Evolutionary conservation across 2,329 filamentous ascomycete species (phyloP), one percentile per base, ranked within the genome.

Genomic region (Aspergillus viridinutans): DNA sequence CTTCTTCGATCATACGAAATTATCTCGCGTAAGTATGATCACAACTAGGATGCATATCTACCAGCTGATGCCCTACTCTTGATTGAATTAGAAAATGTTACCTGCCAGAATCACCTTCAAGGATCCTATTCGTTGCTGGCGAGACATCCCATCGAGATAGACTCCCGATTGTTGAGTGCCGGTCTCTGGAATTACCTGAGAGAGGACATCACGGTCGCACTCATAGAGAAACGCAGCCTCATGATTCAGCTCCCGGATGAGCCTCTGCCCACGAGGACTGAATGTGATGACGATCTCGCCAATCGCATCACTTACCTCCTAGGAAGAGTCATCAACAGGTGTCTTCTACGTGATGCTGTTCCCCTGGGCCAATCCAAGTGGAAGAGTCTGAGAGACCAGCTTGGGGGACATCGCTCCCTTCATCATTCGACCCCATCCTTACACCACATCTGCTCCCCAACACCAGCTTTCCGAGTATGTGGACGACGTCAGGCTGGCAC

Each of bases 141-240:
- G 1, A 64, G 68, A 4, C 64, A 67, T 7, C 49, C 64, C 35
- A 53, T 66, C 3, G 58, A 65, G 0, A 43, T 64, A 1, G 61
- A 64, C 0, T 57, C 65, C 2, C 69, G 69, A 0, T 61, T 81
- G 0, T 59, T 74, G 1, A 69, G 69, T 3, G 74, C 78, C 1
- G 79, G 79, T 0, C 78, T 79, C 54, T 82, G 79, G 80, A 82
- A 82, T 57, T 81, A 81, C 53, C 70, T 82, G 0, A 73, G 80
- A 1, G 79, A 82, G 62, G 79, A 82, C 40, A 81, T 82, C n/a
- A 81, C 80, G 0, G 79, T 81, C n/a, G 78, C 78, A n/a, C 62
- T 82, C 0, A 80, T 78, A 43, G 69, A 76, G 40, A 64, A 69
- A 5, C 76, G 75, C 23, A 70, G 70, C 0, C 61, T 80, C 1